phyloP scores from a whole-genome alignment of 176 grass and related monocot genomes.

The Aegilops longissima region DNA sequence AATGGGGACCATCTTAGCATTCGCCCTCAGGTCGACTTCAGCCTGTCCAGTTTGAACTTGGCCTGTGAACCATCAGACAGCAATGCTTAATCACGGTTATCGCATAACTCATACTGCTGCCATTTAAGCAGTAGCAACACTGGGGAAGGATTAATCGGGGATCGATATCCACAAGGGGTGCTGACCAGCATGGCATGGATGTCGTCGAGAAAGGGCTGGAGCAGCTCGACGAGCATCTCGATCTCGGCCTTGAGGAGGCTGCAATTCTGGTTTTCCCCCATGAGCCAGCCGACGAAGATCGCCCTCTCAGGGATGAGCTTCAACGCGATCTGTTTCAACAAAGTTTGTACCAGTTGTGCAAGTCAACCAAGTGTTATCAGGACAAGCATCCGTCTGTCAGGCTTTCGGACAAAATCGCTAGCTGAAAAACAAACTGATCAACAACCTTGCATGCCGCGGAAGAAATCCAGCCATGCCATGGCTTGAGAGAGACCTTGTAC shows the following conservation, averaged over 20 bases:
- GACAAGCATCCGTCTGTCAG: background rate
- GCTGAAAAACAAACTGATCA: background rate
- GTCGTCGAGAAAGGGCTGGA: constrained; percentile 63
- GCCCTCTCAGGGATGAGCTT: constrained; percentile 79
- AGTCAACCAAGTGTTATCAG: background rate
- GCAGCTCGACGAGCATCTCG: constrained; percentile 30
- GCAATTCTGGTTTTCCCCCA: constrained; percentile 34
- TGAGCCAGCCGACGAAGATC: constrained; percentile 43
- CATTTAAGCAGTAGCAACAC: background rate
- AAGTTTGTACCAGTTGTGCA: background rate
- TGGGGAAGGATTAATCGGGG: background rate
- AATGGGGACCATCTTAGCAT: background rate
- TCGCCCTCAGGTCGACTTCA: constrained; percentile 72
- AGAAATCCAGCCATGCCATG: constrained; percentile 94
- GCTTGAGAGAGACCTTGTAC: constrained; percentile 55
- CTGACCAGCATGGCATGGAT: constrained; percentile 71
- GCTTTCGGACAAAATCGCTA: background rate
- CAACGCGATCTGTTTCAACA: constrained; percentile 56
- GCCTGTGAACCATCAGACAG: constrained; percentile 43
- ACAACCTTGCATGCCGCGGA: constrained; percentile 86
- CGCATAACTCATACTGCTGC: background rate
- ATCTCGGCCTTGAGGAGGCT: constrained; percentile 42
- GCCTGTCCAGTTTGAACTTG: constrained; percentile 63
- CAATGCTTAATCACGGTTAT: background rate
- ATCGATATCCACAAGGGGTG: background rate